Evolutionary conservation across 1,284 basidiomycete species (phyloP).

Genomic region (Porodaedalea pini): DNA sequence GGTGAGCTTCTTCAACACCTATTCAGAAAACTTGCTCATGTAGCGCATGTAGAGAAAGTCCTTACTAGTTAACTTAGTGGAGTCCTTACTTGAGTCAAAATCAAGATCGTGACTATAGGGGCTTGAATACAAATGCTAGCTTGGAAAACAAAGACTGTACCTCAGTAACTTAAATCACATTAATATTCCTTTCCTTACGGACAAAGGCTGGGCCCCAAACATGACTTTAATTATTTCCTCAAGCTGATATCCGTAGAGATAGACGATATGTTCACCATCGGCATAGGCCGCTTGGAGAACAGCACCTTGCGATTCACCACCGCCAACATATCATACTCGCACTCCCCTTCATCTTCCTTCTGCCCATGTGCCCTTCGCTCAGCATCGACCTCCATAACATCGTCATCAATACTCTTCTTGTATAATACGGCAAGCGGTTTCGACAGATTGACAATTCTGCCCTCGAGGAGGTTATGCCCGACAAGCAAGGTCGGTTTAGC

Average conservation of each 20-base stretch:
- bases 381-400: conserved; percentile 11
- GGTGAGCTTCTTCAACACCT: no score
- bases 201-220: no score
- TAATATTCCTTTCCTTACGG: no score
- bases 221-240: background rate
- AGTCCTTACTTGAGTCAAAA: no score
- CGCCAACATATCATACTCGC: conserved; percentile 47
- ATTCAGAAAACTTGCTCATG: no score
- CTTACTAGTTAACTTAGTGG: no score
- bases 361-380: conserved; percentile 3
- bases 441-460: conserved; percentile 71
- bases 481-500: conserved; percentile 77
- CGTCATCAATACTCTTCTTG: conserved; percentile 7
- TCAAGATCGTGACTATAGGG: no score
- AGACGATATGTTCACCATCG: conserved; percentile 38
- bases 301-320: conserved; percentile 75
- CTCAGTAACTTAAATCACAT: no score
- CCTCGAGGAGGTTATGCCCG: conserved; percentile 87
- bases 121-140: no score
- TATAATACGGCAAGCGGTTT: conserved; percentile 74
- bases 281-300: conserved; percentile 75
- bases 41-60: no score
- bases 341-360: conserved; percentile 32
- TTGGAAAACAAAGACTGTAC: no score
- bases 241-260: background rate